Conservation (phyloP, 306 rosid genomes). For the Dalbergia cultrata region DNA sequence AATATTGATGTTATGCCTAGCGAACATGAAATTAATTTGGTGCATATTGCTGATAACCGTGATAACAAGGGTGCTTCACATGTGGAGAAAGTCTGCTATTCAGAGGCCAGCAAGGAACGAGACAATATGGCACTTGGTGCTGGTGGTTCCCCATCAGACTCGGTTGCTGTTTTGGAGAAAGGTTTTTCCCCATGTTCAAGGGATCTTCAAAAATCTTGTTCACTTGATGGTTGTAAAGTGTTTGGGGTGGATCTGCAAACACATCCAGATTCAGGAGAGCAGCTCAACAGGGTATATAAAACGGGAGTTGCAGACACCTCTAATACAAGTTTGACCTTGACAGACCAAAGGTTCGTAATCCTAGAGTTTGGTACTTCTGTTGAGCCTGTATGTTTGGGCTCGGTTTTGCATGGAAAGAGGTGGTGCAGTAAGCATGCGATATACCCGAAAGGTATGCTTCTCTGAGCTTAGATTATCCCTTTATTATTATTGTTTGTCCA, state of each 20-base stretch:
- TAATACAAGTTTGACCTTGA: conserved; percentile 32
- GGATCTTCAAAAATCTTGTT: conserved; percentile 42
- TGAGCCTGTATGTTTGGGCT: conserved; percentile 72
- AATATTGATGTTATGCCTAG: conserved; percentile 55
- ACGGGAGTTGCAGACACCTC: conserved; percentile 34
- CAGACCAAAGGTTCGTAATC: conserved; percentile 27
- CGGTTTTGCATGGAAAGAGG: conserved; percentile 61
- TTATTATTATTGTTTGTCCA: neutral
- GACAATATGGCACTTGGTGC: conserved; percentile 49
- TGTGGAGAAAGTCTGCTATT: conserved; percentile 47
- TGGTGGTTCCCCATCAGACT: conserved; percentile 15
- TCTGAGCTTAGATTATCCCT: conserved; percentile 1
- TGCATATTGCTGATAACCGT: conserved; percentile 42
- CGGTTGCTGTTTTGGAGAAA: conserved; percentile 34
- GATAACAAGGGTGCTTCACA: conserved; percentile 39
- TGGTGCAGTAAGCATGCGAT: conserved; percentile 81
- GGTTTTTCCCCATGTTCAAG: conserved; percentile 44
- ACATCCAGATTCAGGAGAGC: conserved; percentile 40
- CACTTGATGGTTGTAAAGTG: conserved; percentile 55
- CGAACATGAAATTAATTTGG: conserved; percentile 53
- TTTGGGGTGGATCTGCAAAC: conserved; percentile 58
- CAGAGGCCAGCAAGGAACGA: conserved; percentile 44
- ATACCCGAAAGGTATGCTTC: conserved; percentile 85
- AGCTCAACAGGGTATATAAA: conserved; percentile 33
- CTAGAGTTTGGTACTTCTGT: conserved; percentile 43